phyloP scores from a whole-genome alignment of 352 stramenopile genomes.

The Phytophthora fragariaefolia region DNA sequence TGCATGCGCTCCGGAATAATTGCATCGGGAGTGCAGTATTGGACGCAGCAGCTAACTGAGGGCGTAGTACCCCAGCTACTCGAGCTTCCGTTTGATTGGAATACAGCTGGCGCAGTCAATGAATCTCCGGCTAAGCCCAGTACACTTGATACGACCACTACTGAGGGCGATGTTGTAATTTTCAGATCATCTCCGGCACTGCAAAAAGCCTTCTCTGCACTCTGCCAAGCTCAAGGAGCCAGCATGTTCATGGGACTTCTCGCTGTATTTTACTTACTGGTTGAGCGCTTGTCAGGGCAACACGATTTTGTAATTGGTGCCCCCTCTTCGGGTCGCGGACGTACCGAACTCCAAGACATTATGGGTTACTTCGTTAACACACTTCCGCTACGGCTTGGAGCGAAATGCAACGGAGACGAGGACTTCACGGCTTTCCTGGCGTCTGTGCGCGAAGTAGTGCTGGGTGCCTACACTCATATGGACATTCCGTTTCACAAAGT shows the following conservation, averaged over 20 bases:
- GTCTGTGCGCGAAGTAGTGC: conserved; percentile 47
- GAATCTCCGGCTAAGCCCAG: conserved; percentile 1
- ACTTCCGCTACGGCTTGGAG: conserved; percentile 51
- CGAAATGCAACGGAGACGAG: background rate
- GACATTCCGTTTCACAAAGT: conserved; percentile 63
- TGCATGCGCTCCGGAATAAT: conserved; percentile 46
- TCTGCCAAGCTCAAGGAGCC: conserved; percentile 44
- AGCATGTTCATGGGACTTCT: conserved; percentile 62
- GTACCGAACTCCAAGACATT: conserved; percentile 35
- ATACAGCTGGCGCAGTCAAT: background rate
- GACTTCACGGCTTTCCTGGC: conserved; percentile 45
- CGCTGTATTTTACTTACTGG: conserved; percentile 52
- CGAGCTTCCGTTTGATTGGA: conserved; percentile 51
- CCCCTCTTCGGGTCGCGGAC: conserved; percentile 43
- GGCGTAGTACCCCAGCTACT: conserved; percentile 32
- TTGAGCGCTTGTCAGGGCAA: conserved; percentile 45
- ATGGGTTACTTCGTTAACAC: conserved; percentile 74
- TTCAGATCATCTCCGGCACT: conserved; percentile 44
- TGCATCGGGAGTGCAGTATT: conserved; percentile 51
- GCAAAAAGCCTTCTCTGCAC: conserved; percentile 34
- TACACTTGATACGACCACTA: background rate
- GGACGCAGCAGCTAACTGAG: conserved; percentile 44
- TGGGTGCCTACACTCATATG: conserved; percentile 54
- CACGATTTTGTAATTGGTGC: conserved; percentile 59
- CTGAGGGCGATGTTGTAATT: conserved; percentile 34